Percentiles rank a stretch among this genome's conserved stretches.
phyloP scores from a whole-genome alignment of 805 yeast species.

The Metschnikowia cerradonensis region DNA sequence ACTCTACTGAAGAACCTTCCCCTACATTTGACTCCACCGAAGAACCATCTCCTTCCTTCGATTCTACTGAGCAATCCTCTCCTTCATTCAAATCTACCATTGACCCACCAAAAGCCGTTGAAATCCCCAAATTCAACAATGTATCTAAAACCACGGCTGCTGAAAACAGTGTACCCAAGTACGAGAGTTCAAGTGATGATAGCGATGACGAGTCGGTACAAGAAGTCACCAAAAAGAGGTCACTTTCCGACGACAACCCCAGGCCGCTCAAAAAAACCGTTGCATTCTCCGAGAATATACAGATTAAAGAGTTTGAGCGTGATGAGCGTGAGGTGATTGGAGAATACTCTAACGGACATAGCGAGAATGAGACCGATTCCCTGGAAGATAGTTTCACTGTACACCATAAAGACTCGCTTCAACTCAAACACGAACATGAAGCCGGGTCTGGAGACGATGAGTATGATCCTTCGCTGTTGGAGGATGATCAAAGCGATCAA shows the following conservation, averaged over 20 bases:
- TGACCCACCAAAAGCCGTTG: neutral
- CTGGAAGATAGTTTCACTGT: conserved; percentile 16
- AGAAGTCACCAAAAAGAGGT: neutral
- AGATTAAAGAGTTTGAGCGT: conserved; percentile 38
- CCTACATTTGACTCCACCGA: conserved; percentile 8
- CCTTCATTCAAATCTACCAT: neutral
- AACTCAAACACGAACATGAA: conserved; percentile 23
- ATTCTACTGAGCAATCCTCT: conserved; percentile 7
- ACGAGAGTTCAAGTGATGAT: conserved; percentile 15
- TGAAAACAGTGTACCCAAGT: conserved; percentile 12
- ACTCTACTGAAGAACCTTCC: neutral
- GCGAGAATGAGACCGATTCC: conserved; percentile 13
- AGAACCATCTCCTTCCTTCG: neutral
- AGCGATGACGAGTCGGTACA: conserved; percentile 15
- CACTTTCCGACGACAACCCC: conserved; percentile 7
- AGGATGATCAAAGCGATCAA: neutral
- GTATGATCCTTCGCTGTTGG: conserved; percentile 6
- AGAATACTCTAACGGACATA: conserved; percentile 15
- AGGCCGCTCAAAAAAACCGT: conserved; percentile 26
- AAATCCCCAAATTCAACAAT: neutral
- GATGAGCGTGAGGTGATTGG: conserved; percentile 27
- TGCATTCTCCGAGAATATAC: conserved; percentile 40
- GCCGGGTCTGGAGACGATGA: conserved; percentile 9
- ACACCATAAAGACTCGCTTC: conserved; percentile 31
- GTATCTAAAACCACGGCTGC: neutral